phyloP scores from a whole-genome alignment of 2,329 filamentous ascomycete species.

The Chaetomiaceae sp. region DNA sequence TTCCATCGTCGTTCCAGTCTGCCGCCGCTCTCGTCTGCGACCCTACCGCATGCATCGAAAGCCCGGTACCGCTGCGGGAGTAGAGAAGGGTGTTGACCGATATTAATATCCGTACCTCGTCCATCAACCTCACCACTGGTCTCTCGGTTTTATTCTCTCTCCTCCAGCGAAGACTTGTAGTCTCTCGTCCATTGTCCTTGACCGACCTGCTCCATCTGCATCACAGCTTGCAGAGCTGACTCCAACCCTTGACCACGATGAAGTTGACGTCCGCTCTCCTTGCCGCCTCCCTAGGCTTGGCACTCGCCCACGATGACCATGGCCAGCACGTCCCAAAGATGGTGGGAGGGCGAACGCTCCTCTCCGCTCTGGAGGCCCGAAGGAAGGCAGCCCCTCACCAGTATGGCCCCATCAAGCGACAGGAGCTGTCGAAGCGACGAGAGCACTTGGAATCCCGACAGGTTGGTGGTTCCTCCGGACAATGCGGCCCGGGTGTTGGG shows the following conservation, averaged over 20 bases:
- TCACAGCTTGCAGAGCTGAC: slow-evolving; percentile 7
- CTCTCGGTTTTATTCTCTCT: neutral
- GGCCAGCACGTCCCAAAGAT: slow-evolving; percentile 25
- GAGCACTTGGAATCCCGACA: slow-evolving; percentile 17
- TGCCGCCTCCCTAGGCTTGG: slow-evolving; percentile 23
- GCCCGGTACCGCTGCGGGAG: slow-evolving; percentile 9
- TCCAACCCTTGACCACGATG: slow-evolving; percentile 19
- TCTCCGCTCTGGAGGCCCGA: slow-evolving; percentile 21
- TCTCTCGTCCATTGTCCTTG: neutral
- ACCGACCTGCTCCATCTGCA: neutral
- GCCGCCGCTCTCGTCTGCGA: slow-evolving; percentile 14
- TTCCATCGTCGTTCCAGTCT: slow-evolving; percentile 13
- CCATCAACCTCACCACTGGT: slow-evolving; percentile 5
- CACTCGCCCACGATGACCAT: slow-evolving; percentile 24
- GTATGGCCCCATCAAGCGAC: slow-evolving; percentile 1
- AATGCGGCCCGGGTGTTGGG: slow-evolving; percentile 27
- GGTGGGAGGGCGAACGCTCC: slow-evolving; percentile 25
- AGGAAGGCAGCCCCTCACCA: neutral
- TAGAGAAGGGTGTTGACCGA: slow-evolving; percentile 3
- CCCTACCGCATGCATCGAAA: slow-evolving; percentile 17
- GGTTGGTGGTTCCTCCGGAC: slow-evolving; percentile 19
- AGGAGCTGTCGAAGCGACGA: slow-evolving; percentile 3
- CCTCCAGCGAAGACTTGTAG: neutral
- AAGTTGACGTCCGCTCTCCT: slow-evolving; percentile 24
- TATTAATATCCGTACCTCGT: slow-evolving; percentile 11